Conservation (phyloP, 176 grass and related monocot genomes). For the Triticum aestivum region IWGSC_CS_RefSeq_v2.1 NC_057806.1:452156401-452156900, state of each 20-base stretch:
- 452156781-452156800: constrained; percentile 38
- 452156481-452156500: not conserved
- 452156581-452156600: constrained; percentile 40
- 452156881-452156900: not conserved
- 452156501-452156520: constrained; percentile 28
- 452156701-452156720: constrained; percentile 23
- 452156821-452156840: constrained; percentile 18
- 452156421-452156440: constrained; percentile 13
- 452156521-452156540: constrained; percentile 52
- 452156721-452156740: constrained; percentile 12
- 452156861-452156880: not conserved
- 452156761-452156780: constrained; percentile 22
- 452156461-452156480: constrained; percentile 27
- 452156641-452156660: not conserved
- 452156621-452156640: constrained; percentile 18
- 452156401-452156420: constrained; percentile 24
- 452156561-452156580: constrained; percentile 38
- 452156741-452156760: constrained; percentile 2
- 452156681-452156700: constrained; percentile 27
- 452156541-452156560: constrained; percentile 44
- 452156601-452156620: constrained; percentile 63
- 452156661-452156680: not conserved
- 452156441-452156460: constrained; percentile 19
- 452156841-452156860: not conserved
- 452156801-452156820: constrained; percentile 32